phyloP scores from a whole-genome alignment of 495 filamentous ascomycete species.

The Bacidia rubella region DNA sequence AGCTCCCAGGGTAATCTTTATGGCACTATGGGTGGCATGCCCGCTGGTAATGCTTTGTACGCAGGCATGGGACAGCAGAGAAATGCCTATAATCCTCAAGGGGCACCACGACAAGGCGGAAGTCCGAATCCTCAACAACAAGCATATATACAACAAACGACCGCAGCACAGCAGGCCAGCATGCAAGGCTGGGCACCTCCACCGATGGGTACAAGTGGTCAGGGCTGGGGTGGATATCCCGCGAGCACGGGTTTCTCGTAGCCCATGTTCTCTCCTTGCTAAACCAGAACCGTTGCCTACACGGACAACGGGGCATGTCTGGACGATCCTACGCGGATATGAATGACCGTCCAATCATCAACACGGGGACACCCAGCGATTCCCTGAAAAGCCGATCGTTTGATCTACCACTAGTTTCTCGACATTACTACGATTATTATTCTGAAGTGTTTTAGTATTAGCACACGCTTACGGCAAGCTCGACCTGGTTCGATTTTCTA shows the following conservation, averaged over 20 bases:
- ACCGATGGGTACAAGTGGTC: constrained; percentile 4
- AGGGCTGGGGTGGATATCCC: constrained; percentile 13
- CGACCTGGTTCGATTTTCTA: not conserved
- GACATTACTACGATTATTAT: too few species aligned
- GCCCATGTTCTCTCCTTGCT: not conserved
- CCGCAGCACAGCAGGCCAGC: constrained; percentile 31
- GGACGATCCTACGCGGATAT: too few species aligned
- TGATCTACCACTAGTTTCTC: too few species aligned
- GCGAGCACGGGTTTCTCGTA: constrained; percentile 10
- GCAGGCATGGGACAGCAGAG: constrained; percentile 25
- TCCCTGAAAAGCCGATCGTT: too few species aligned
- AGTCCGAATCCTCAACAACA: constrained; percentile 11
- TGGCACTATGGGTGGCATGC: constrained; percentile 44
- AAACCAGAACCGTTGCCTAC: not conserved
- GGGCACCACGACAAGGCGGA: not conserved
- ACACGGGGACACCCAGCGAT: too few species aligned
- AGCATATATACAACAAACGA: constrained; percentile 31
- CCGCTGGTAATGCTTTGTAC: constrained; percentile 36
- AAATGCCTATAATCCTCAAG: constrained; percentile 38
- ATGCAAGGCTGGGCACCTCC: constrained; percentile 34
- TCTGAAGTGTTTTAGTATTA: not conserved
- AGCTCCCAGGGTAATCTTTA: constrained; percentile 47
- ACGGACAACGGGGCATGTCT: not conserved
- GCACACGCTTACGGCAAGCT: not conserved
- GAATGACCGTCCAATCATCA: too few species aligned